Percentiles rank a stretch among this genome's conserved stretches.
These are phyloP conservation scores for Zymoseptoria brevis DNA, from an alignment of 2,329 filamentous ascomycete species.

Conservation along the genomic window DNA sequence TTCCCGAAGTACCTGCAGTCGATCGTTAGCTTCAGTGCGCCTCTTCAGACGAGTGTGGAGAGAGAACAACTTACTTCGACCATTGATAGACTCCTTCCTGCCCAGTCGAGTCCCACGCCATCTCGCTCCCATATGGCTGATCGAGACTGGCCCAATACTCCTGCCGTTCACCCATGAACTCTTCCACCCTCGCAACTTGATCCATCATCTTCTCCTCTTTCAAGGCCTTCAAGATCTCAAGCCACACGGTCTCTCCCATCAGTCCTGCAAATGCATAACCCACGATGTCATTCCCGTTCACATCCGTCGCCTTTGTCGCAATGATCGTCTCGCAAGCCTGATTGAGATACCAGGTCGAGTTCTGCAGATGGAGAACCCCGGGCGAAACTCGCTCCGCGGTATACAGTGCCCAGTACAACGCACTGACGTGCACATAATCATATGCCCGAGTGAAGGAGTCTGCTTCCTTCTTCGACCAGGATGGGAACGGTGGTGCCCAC, in stretches of 20 bases:
- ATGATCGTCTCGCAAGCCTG: slow-evolving; percentile 47
- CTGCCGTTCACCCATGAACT: slow-evolving; percentile 44
- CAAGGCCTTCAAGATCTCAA: slow-evolving; percentile 46
- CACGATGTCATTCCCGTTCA: slow-evolving; percentile 30
- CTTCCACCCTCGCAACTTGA: slow-evolving; percentile 36
- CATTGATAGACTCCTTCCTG: slow-evolving; percentile 53
- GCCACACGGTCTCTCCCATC: slow-evolving; percentile 55
- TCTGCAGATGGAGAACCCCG: slow-evolving; percentile 33
- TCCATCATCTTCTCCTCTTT: slow-evolving; percentile 38
- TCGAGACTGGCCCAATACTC: slow-evolving; percentile 43
- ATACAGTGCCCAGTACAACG: slow-evolving; percentile 52
- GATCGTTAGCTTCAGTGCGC: slow-evolving; percentile 34
- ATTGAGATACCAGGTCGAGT: slow-evolving; percentile 49
- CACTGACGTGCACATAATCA: slow-evolving; percentile 51
- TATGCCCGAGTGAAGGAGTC: slow-evolving; percentile 47
- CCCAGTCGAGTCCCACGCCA: slow-evolving; percentile 56
- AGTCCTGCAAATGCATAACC: slow-evolving; percentile 43
- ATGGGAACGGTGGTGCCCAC: slow-evolving; percentile 43
- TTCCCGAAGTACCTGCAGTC: slow-evolving; percentile 44
- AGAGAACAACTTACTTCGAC: slow-evolving; percentile 8
- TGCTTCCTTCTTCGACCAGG: slow-evolving; percentile 44
- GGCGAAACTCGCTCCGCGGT: slow-evolving; percentile 45
- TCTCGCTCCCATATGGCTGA: slow-evolving; percentile 53
- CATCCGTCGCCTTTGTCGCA: slow-evolving; percentile 4
- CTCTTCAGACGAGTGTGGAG: not conserved